Evolutionary conservation across 495 filamentous ascomycete species (phyloP).

Genomic region (Talaromyces adpressus): DNA sequence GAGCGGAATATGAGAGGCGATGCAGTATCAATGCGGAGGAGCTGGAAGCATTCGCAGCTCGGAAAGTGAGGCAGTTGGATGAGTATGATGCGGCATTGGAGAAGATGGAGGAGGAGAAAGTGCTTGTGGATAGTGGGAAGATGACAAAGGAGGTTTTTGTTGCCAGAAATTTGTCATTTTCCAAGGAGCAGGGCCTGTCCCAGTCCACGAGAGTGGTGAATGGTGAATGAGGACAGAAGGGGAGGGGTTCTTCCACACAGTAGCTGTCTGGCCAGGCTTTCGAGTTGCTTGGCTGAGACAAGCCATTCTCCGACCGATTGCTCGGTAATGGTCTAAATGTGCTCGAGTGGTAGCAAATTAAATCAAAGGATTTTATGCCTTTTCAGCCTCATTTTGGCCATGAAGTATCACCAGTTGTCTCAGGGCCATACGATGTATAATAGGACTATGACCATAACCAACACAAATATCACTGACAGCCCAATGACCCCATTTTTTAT

Average conservation of each 20-base stretch:
- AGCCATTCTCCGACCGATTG: no score
- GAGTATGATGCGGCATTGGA: constrained; percentile 24
- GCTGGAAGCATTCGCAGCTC: constrained; percentile 13
- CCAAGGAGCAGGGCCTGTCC: not conserved
- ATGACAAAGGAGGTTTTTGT: constrained; percentile 25
- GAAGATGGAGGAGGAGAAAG: constrained; percentile 19
- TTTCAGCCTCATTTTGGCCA: no score
- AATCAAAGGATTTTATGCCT: no score
- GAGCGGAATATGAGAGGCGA: constrained; percentile 17
- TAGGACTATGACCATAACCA: no score
- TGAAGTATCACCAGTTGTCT: no score
- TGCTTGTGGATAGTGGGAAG: constrained; percentile 17
- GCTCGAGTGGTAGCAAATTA: no score
- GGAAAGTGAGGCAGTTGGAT: constrained; percentile 17
- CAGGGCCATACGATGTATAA: no score
- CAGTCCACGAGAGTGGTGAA: not conserved
- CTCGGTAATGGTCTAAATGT: no score
- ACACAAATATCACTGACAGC: no score
- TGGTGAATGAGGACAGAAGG: constrained; percentile 1
- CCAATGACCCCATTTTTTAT: no score
- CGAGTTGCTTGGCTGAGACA: not conserved
- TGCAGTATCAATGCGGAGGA: constrained; percentile 13
- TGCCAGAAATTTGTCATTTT: constrained; percentile 3
- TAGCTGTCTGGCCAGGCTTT: not conserved
- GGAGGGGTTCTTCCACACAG: constrained; percentile 7